These are phyloP conservation scores for Cladosporium halotolerans DNA, from an alignment of 2,329 filamentous ascomycete species.

Conservation along the genomic window DNA sequence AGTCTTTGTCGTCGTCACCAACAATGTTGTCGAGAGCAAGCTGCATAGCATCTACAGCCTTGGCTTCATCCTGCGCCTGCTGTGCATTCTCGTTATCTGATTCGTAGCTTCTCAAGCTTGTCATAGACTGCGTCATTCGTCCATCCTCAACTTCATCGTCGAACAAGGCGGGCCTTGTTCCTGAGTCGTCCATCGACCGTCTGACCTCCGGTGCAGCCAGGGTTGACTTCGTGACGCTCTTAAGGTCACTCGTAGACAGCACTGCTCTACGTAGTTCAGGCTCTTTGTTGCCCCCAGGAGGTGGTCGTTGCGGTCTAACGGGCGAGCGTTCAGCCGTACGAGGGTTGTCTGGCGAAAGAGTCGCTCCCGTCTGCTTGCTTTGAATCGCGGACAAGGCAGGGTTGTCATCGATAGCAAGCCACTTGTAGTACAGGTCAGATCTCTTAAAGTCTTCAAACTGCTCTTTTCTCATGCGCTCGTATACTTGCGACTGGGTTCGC, in stretches of 20 bases:
- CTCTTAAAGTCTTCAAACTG: conserved; percentile 83
- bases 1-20: conserved; percentile 62
- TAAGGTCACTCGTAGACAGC: conserved; percentile 56
- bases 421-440: conserved; percentile 94
- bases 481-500: conserved; percentile 70
- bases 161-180: conserved; percentile 44
- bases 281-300: conserved; percentile 21
- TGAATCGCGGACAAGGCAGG: conserved; percentile 28
- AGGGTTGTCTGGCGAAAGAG: conserved; percentile 15
- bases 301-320: conserved; percentile 18
- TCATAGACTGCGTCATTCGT: conserved; percentile 66
- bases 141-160: conserved; percentile 76
- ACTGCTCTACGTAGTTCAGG: conserved; percentile 53
- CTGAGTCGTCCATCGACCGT: conserved; percentile 63
- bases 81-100: conserved; percentile 57
- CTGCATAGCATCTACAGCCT: conserved; percentile 88
- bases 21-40: conserved; percentile 88
- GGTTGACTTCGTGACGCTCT: conserved; percentile 38
- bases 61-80: conserved; percentile 57
- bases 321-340: conserved; percentile 17
- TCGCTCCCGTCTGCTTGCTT: conserved; percentile 12
- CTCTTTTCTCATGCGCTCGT: conserved; percentile 75
- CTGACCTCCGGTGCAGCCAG: conserved; percentile 46
- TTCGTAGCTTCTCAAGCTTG: conserved; percentile 76
- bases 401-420: conserved; percentile 74